Percentiles rank a stretch among this genome's conserved stretches.
These are phyloP conservation scores for Pichia sp. DNA, from an alignment of 1,139 yeast species.

Conservation along the genomic window DNA sequence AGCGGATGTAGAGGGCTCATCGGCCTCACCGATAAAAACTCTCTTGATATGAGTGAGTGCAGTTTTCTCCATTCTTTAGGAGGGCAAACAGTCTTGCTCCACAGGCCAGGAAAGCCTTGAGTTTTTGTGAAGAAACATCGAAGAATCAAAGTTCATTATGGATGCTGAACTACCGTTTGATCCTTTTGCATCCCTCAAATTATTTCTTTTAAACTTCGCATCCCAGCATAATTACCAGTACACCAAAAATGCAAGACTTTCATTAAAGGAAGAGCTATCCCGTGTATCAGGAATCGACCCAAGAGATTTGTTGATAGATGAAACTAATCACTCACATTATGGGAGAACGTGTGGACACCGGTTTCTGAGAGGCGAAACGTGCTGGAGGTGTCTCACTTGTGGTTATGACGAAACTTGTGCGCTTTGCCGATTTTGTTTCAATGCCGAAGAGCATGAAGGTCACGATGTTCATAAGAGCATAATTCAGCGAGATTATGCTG, in stretches of 20 bases:
- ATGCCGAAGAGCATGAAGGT: constrained; percentile 64
- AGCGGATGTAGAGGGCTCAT: neutral
- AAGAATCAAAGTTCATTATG: neutral
- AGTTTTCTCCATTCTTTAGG: neutral
- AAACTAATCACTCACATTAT: constrained; percentile 47
- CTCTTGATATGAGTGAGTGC: neutral
- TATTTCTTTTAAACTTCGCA: constrained; percentile 26
- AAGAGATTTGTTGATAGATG: constrained; percentile 24
- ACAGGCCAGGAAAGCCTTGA: neutral
- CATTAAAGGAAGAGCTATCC: constrained; percentile 49
- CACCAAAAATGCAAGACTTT: constrained; percentile 35
- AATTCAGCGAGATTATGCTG: constrained; percentile 79
- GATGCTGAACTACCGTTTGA: neutral
- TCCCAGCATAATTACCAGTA: constrained; percentile 35
- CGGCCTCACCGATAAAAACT: neutral
- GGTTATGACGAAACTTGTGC: constrained; percentile 86
- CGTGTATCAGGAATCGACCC: constrained; percentile 24
- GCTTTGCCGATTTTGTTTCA: constrained; percentile 73
- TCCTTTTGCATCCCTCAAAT: constrained; percentile 2
- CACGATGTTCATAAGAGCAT: constrained; percentile 74
- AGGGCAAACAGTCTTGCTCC: neutral
- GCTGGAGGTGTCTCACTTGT: constrained; percentile 77
- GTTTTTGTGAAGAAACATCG: too few relatives aligned
- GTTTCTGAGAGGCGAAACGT: constrained; percentile 81
- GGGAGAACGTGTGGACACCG: constrained; percentile 74